Conservation (phyloP, 257 asterid genomes). For the Eustoma russellianum region DNA sequence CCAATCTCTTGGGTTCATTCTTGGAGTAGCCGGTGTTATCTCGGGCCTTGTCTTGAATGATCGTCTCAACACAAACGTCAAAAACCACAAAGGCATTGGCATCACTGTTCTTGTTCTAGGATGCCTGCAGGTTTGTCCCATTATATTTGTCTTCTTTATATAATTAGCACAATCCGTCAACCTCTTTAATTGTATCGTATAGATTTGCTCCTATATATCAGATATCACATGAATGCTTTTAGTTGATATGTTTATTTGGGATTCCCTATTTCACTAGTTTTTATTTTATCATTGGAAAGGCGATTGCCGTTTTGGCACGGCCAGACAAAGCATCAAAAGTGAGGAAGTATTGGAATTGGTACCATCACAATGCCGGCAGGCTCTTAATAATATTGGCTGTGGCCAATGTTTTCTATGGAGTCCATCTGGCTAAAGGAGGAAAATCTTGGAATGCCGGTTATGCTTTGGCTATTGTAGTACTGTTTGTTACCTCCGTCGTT, state of each 20-base stretch:
- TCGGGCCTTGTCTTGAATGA: slow-evolving; percentile 54
- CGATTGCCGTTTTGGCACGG: slow-evolving; percentile 57
- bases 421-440: slow-evolving; percentile 54
- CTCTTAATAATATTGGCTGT: slow-evolving; percentile 48
- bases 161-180: not conserved
- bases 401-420: slow-evolving; percentile 68
- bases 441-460: slow-evolving; percentile 65
- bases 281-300: slow-evolving; percentile 22
- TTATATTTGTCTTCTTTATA: not conserved
- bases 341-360: slow-evolving; percentile 90
- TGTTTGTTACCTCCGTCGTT: slow-evolving; percentile 32
- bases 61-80: slow-evolving; percentile 37
- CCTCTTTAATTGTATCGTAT: no score
- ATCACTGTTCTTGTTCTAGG: slow-evolving; percentile 54
- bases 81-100: slow-evolving; percentile 65
- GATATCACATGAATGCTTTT: no score
- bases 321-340: slow-evolving; percentile 60
- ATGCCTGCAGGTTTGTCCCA: slow-evolving; percentile 60
- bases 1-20: slow-evolving; percentile 54
- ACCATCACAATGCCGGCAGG: slow-evolving; percentile 60
- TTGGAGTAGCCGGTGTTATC: slow-evolving; percentile 61
- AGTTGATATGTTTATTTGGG: not conserved
- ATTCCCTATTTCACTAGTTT: no score
- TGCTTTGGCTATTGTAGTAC: slow-evolving; percentile 37
- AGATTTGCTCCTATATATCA: no score